Evolutionary conservation across 2,329 filamentous ascomycete species (phyloP).

Genomic region (Aquanectria penicillioides): DNA sequence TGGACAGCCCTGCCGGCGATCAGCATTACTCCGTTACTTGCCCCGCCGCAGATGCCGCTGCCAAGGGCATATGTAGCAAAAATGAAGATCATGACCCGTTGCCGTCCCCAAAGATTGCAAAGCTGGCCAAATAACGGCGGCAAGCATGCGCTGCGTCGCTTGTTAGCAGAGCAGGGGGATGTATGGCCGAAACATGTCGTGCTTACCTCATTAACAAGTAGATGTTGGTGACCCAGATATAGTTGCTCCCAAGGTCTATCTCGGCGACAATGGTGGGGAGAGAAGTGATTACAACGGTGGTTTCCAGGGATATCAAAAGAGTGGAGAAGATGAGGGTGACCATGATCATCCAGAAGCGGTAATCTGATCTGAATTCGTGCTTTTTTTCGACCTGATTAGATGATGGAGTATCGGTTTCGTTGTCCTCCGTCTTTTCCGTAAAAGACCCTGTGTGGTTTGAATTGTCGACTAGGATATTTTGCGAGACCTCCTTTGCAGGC

Average conservation of each 20-base stretch:
- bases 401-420: background rate
- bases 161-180: background rate
- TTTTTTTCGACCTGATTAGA: background rate
- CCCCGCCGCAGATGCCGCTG: slow-evolving; percentile 57
- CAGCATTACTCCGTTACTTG: slow-evolving; percentile 52
- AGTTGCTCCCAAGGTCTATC: slow-evolving; percentile 35
- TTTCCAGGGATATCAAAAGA: slow-evolving; percentile 36
- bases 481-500: no score
- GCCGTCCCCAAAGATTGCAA: slow-evolving; percentile 63
- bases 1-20: slow-evolving; percentile 56
- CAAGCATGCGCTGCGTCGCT: slow-evolving; percentile 38
- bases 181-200: no score
- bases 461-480: no score
- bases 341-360: slow-evolving; percentile 43
- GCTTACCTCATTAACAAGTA: slow-evolving; percentile 40
- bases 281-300: slow-evolving; percentile 40
- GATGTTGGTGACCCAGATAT: slow-evolving; percentile 44
- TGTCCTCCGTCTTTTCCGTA: background rate
- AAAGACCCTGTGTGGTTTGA: background rate
- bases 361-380: slow-evolving; percentile 25
- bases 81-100: slow-evolving; percentile 51
- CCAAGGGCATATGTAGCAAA: slow-evolving; percentile 61
- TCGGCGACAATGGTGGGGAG: slow-evolving; percentile 40
- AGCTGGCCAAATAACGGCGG: slow-evolving; percentile 62
- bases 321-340: slow-evolving; percentile 32